phyloP scores from a whole-genome alignment of 108 stramenopile species.

The Skeletonema grethae region DNA sequence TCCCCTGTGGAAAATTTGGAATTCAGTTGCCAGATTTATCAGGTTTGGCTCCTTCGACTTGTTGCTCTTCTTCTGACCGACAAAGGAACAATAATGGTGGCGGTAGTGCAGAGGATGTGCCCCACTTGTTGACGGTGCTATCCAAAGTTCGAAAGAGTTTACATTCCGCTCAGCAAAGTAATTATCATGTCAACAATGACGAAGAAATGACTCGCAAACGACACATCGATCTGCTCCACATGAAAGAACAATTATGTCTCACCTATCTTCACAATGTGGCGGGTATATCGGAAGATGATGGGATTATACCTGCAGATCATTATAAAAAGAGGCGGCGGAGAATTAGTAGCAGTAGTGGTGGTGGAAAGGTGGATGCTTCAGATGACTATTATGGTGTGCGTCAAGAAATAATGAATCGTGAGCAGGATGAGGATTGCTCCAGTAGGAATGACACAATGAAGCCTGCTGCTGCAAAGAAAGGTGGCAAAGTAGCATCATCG shows the following conservation, averaged over 20 bases:
- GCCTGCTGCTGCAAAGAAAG: neutral
- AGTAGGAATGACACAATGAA: neutral
- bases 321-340: constrained; percentile 11
- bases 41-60: constrained; percentile 36
- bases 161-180: constrained; percentile 12
- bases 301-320: constrained; percentile 8
- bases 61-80: neutral
- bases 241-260: constrained; percentile 70
- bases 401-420: neutral
- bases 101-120: constrained; percentile 42
- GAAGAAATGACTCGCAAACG: constrained; percentile 14
- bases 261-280: constrained; percentile 49
- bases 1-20: constrained; percentile 9
- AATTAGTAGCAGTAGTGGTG: neutral
- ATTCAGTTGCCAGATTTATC: constrained; percentile 46
- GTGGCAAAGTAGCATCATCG: neutral
- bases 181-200: neutral
- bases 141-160: constrained; percentile 38
- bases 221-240: constrained; percentile 34
- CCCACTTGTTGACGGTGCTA: constrained; percentile 58
- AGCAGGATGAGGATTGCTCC: neutral
- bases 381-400: constrained; percentile 35
- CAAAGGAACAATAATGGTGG: neutral
- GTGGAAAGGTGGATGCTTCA: neutral
- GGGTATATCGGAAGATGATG: constrained; percentile 21